Base-by-base conservation (phyloP, 2,329 filamentous ascomycete genomes). In the Ambrosiella cleistominuta region DNA sequence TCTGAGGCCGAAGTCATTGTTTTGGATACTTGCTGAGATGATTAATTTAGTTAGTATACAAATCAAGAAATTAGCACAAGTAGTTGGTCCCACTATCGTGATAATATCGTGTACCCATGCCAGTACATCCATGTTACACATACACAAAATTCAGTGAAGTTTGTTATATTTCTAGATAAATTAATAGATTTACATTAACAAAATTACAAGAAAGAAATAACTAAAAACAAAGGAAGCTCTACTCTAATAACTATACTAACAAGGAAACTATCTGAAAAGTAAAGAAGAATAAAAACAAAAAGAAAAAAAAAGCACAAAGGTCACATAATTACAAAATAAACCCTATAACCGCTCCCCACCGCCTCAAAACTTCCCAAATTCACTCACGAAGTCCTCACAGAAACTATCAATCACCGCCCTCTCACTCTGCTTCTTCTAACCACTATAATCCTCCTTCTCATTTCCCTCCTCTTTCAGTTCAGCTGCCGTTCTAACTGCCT, bases 1-100 rank as follows among this genome's bases (percentile, higher is more conserved):
- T 82, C 67, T 0, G 82, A 86, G 63, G 83, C 83, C 0, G 83
- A 87, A 70, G 79, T 86, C n/a, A 69, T 86, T 55, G 72, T 86
- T 42, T 66, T 86, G 63, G 82, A 86, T 65, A 83, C 80, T 49
- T 75, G 79, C 53, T 83, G 70, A 54, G 50, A 11, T 19, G 40
- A 54, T 27, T 27, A 4, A 5, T 27, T 27, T 27, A 27, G 27
- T 27, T 27, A 27, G 27, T 27, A 27, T 27, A 27, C 27, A 27
- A 27, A 27, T 27, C 27, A 27, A 27, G 2, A 27, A 27, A 27
- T 27, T 27, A 27, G 27, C 27, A 27, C 4, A 27, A 27, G 27
- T 27, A 27, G 27, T 27, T 27, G 27, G 27, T 27, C 27, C 27
- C 27, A 27, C 27, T 27, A 27, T 27, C 2, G 27, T 27, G 27